Evolutionary conservation across 768 basidiomycete genomes (phyloP).

Genomic region (Mycena amicta): DNA sequence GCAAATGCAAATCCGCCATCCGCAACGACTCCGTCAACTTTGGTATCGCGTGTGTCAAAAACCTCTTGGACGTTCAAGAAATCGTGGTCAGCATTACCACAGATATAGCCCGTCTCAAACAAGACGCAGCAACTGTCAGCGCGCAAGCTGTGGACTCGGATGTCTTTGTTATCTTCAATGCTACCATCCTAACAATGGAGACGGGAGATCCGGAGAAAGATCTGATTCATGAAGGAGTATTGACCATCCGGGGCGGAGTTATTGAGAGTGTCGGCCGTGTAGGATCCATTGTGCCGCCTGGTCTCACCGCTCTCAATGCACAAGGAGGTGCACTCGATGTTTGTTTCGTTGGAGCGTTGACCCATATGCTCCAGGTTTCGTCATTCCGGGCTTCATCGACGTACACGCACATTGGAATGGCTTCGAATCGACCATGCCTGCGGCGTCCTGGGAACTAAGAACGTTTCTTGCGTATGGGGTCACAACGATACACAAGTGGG

Average conservation of each 20-base stretch:
- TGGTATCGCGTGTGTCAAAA: slow-evolving; percentile 63
- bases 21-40: slow-evolving; percentile 53
- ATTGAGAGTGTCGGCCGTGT: slow-evolving; percentile 51
- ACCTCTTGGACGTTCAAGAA: slow-evolving; percentile 58
- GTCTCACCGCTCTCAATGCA: slow-evolving; percentile 55
- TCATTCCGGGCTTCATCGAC: slow-evolving; percentile 75
- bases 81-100: slow-evolving; percentile 62
- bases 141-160: slow-evolving; percentile 37
- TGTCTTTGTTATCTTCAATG: slow-evolving; percentile 63
- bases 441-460: slow-evolving; percentile 74
- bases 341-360: background rate
- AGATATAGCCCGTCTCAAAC: slow-evolving; percentile 60
- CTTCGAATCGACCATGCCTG: slow-evolving; percentile 52
- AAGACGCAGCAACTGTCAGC: slow-evolving; percentile 41
- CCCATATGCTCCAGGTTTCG: slow-evolving; percentile 46
- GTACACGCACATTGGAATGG: slow-evolving; percentile 78
- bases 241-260: slow-evolving; percentile 59
- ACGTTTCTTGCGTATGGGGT: slow-evolving; percentile 78
- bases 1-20: slow-evolving; percentile 50
- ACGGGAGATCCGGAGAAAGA: slow-evolving; percentile 52
- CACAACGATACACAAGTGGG: slow-evolving; percentile 79
- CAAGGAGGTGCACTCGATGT: slow-evolving; percentile 58
- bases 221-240: slow-evolving; percentile 51
- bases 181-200: slow-evolving; percentile 72
- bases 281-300: slow-evolving; percentile 34